These are phyloP conservation scores for Fusarium falciforme DNA, from an alignment of 2,329 filamentous ascomycete genomes.

Conservation along the genomic window DNA sequence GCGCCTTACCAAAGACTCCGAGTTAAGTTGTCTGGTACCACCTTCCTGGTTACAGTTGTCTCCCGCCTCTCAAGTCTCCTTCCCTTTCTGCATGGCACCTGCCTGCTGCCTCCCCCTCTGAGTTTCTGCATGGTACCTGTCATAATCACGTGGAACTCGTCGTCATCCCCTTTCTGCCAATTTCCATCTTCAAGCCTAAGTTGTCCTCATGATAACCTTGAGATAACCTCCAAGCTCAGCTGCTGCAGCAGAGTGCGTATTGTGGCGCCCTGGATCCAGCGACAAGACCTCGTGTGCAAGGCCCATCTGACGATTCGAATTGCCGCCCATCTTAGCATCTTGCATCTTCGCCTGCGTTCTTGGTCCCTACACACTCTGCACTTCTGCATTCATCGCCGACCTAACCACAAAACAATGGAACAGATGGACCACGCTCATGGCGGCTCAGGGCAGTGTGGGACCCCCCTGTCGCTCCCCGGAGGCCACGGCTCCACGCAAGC, in stretches of 20 bases:
- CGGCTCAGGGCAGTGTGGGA: slow-evolving; percentile 14
- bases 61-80: neutral
- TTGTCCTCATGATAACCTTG: neutral
- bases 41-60: slow-evolving; percentile 6
- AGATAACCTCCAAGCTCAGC: neutral
- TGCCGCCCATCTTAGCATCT: neutral
- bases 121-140: slow-evolving; percentile 2
- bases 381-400: slow-evolving; percentile 3
- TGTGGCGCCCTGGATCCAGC: neutral
- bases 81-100: neutral
- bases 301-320: slow-evolving; percentile 1
- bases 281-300: neutral
- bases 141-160: slow-evolving; percentile 4
- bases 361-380: neutral
- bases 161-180: neutral
- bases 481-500: slow-evolving; percentile 22
- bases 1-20: neutral
- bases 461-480: slow-evolving; percentile 24
- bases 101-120: neutral
- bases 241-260: neutral
- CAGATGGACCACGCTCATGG: neutral
- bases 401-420: neutral
- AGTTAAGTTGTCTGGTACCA: neutral
- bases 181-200: neutral
- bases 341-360: slow-evolving; percentile 1